Conservation (phyloP, 176 grass and related monocot genomes). For the Cenchrus purpureus region DNA sequence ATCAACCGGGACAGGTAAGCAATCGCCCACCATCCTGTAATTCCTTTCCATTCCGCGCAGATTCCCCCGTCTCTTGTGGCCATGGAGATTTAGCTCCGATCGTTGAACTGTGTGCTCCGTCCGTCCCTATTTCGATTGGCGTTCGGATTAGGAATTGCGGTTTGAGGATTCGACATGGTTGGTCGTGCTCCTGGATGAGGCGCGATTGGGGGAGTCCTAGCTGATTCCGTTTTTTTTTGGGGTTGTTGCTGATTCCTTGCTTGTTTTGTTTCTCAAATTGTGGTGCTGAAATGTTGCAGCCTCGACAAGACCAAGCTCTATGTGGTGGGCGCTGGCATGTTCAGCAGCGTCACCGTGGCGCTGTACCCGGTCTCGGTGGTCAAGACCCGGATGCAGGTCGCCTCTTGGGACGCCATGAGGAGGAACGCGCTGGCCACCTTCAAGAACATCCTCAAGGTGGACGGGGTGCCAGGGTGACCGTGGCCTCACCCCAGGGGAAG, state of each 20-base stretch:
- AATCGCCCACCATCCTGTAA: not conserved
- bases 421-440: conserved; percentile 80
- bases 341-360: conserved; percentile 81
- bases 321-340: conserved; percentile 86
- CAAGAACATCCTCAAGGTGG: conserved; percentile 79
- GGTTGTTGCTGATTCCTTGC: not conserved
- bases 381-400: conserved; percentile 98
- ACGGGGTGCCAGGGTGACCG: conserved; percentile 72
- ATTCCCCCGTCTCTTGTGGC: not conserved
- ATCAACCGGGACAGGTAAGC: conserved; percentile 98
- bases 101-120: not conserved
- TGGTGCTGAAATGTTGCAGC: conserved; percentile 54
- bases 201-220: not conserved
- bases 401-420: conserved; percentile 73
- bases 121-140: not conserved
- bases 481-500: conserved; percentile 66
- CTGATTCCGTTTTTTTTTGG: not conserved
- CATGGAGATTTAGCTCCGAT: conserved; percentile 10
- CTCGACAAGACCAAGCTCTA: conserved; percentile 96
- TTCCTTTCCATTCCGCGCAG: not conserved
- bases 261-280: conserved; percentile 19
- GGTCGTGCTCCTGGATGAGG: not conserved
- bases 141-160: conserved; percentile 35
- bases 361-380: conserved; percentile 90
- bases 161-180: not conserved